A percentile compares a stretch with the other conserved stretches of the same genome.
phyloP scores from a whole-genome alignment of 2,329 filamentous ascomycete species.

The Drechslerella stenobrocha region DNA sequence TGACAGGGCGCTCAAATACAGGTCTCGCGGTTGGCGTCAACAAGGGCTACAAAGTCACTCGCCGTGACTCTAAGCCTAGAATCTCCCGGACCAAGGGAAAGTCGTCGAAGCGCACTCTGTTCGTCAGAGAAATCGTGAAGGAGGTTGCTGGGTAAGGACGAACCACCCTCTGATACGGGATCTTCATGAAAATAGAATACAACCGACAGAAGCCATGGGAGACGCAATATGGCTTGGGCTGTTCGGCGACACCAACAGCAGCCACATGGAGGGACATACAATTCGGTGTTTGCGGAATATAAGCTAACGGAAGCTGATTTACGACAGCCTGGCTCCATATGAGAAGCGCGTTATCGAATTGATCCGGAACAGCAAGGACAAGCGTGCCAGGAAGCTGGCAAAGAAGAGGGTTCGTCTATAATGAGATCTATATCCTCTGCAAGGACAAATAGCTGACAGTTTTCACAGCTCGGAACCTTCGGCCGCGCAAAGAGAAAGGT shows the following conservation, averaged over 20 bases:
- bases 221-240: no score
- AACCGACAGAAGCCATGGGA: not conserved
- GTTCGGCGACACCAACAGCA: no score
- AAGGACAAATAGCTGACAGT: conserved; percentile 51
- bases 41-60: conserved; percentile 72
- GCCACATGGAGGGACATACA: not conserved
- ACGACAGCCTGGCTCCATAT: conserved; percentile 76
- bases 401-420: conserved; percentile 85
- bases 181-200: not conserved
- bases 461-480: conserved; percentile 85
- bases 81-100: conserved; percentile 89
- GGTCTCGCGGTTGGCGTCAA: conserved; percentile 53
- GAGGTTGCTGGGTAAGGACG: conserved; percentile 86
- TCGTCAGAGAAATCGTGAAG: conserved; percentile 96
- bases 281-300: not conserved
- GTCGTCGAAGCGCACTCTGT: conserved; percentile 93
- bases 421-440: conserved; percentile 2
- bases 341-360: conserved; percentile 99
- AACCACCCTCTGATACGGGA: conserved; percentile 13
- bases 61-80: conserved; percentile 74
- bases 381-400: conserved; percentile 97
- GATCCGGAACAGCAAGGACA: conserved; percentile 98
- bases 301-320: conserved; percentile 18
- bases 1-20: conserved; percentile 43
- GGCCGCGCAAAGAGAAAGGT: conserved; percentile 99